Conservation (phyloP, 1,284 basidiomycete species). For the Veloboletus limbatus region DNA sequence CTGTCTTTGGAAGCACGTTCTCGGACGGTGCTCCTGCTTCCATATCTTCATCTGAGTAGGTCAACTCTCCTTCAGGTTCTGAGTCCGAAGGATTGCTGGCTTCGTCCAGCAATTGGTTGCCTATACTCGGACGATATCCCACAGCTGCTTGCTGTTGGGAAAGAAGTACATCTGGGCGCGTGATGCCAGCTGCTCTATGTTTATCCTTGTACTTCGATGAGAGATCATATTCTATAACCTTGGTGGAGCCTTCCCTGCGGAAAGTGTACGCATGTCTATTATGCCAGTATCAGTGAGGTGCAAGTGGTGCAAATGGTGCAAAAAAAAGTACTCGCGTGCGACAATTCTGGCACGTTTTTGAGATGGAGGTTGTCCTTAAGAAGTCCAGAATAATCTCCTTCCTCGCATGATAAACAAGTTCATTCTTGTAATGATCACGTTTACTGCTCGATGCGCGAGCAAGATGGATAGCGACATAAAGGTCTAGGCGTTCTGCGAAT, state of each 20-base stretch:
- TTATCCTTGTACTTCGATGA: constrained; percentile 75
- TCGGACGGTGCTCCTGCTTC: constrained; percentile 35
- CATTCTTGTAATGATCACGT: constrained; percentile 88
- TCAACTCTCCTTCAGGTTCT: constrained; percentile 46
- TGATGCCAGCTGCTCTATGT: constrained; percentile 54
- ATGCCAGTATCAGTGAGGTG: constrained; percentile 4
- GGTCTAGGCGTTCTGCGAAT: constrained; percentile 68
- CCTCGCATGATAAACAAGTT: constrained; percentile 83
- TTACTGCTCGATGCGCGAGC: constrained; percentile 55
- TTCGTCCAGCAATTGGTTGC: constrained; percentile 47
- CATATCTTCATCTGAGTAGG: constrained; percentile 49
- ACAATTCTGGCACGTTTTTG: constrained; percentile 82
- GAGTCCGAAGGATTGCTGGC: constrained; percentile 37
- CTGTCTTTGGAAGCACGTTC: constrained; percentile 55
- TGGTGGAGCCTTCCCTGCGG: constrained; percentile 92
- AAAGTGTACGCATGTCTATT: constrained; percentile 80
- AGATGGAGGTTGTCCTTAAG: constrained; percentile 63
- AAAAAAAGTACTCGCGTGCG: constrained; percentile 61
- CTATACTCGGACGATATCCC: constrained; percentile 19
- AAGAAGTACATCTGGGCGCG: constrained; percentile 71
- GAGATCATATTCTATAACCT: constrained; percentile 93
- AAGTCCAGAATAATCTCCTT: constrained; percentile 86
- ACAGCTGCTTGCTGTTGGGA: constrained; percentile 39
- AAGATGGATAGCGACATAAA: constrained; percentile 71
- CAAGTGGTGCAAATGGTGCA: constrained; percentile 1